Base-by-base conservation (phyloP, 2,329 filamentous ascomycete species). In the Botryotinia globosa region DNA sequence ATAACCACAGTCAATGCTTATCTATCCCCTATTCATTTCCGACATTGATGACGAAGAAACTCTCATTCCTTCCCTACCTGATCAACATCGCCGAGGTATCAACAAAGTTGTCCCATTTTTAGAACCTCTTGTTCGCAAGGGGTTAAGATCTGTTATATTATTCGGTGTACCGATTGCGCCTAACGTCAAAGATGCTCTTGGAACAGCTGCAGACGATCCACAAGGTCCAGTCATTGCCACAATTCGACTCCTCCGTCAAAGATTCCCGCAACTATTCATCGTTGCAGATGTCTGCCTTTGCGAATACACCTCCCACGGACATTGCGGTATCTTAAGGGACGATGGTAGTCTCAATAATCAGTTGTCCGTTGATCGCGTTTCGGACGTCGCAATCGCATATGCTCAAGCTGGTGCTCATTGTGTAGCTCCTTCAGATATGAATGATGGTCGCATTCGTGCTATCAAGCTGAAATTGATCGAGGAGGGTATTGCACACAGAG, bases 381-480 rank as follows among this genome's bases (percentile, higher is more conserved):
- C 93, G 5, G 94, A 98, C 81, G 95, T 98, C n/a, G 95, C 96
- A n/a, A 87, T 98, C 76, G 93, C 95, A 48, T 99, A 99, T 81
- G 96, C 96, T n/a, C 88, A 91, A 79, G 96, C 96, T 25, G 96
- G 96, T 73, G 96, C 95, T 0, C 96, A 99, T 83, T 98, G 95
- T 82, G 94, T 99, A 42, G 96, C 96, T 0, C 96, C 96, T 2
- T 97, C 94, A 1, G 96, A 99, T 82, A 99, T 99, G 96, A 99
- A 98, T 82, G 96, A 99, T 81, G 96, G 96, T 42, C 92, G 96
- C 76, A 97, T 99, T 79, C 93, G 95, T 73, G 95, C 94, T 74
- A 99, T 99, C 83, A 99, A 99, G 87, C 88, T 98, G 71, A 98
- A 98, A 85, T 86, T 99, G 75, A 98, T 98, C 73, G 95, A 98